Conservation (phyloP, 2,329 filamentous ascomycete genomes). For the Xylariaceae sp. region DNA sequence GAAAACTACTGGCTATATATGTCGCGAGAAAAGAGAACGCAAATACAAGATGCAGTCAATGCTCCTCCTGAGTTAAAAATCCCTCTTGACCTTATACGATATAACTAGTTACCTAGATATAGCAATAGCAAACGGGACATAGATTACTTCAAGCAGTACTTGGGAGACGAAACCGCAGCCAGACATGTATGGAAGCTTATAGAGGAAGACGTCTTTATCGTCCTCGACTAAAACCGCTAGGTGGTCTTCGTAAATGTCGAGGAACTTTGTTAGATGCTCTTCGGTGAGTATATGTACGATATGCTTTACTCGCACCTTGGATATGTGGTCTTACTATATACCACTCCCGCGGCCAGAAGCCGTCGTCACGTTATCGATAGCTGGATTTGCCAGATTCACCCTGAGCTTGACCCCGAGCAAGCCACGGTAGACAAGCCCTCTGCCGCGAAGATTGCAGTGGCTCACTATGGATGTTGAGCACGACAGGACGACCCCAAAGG, state of each 20-base stretch:
- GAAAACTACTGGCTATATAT: too few relatives aligned
- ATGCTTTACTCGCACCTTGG: conserved; percentile 15
- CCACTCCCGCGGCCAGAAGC: conserved; percentile 25
- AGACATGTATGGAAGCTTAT: conserved; percentile 15
- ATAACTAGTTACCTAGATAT: too few relatives aligned
- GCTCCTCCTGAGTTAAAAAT: too few relatives aligned
- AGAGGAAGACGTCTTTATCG: conserved; percentile 15
- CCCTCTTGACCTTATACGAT: too few relatives aligned
- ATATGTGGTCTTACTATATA: conserved; percentile 27
- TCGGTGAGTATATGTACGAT: conserved; percentile 4
- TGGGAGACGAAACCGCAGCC: conserved; percentile 17
- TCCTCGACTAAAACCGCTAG: conserved; percentile 19
- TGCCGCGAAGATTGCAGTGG: conserved; percentile 28
- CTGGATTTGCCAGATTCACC: conserved; percentile 25
- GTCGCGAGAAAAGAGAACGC: too few relatives aligned
- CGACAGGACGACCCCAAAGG: conserved; percentile 12
- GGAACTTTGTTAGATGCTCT: conserved; percentile 16
- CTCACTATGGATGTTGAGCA: conserved; percentile 30
- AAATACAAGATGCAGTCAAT: too few relatives aligned
- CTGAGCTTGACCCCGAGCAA: conserved; percentile 26
- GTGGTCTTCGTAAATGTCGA: conserved; percentile 30
- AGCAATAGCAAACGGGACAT: too few relatives aligned
- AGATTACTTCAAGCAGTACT: conserved; percentile 24
- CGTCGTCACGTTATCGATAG: conserved; percentile 25
- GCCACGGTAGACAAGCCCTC: conserved; percentile 23